phyloP scores from a whole-genome alignment of 495 filamentous ascomycete genomes.

The Polyplosphaeria fusca region DNA sequence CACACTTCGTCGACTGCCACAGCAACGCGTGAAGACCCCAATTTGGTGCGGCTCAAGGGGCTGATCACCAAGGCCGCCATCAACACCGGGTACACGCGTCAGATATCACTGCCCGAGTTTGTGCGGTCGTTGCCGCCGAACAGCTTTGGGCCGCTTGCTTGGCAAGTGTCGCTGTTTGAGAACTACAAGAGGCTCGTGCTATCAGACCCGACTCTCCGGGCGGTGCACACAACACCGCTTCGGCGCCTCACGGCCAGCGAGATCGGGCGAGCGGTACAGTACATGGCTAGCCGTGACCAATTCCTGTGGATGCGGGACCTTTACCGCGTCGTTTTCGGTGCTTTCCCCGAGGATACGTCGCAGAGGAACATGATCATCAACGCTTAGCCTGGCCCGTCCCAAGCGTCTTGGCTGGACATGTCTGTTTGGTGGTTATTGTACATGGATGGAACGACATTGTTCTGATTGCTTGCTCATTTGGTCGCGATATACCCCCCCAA shows the following conservation, averaged over 20 bases:
- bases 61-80: constrained; percentile 79
- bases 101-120: constrained; percentile 60
- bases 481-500: neutral
- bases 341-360: constrained; percentile 69
- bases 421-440: neutral
- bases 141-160: constrained; percentile 68
- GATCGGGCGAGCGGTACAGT: constrained; percentile 68
- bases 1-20: constrained; percentile 64
- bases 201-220: constrained; percentile 62
- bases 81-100: constrained; percentile 66
- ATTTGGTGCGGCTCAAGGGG: constrained; percentile 68
- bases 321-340: constrained; percentile 80
- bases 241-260: constrained; percentile 64
- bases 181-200: constrained; percentile 74
- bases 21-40: constrained; percentile 62
- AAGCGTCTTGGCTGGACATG: neutral
- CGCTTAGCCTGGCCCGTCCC: constrained; percentile 4
- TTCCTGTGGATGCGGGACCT: constrained; percentile 76
- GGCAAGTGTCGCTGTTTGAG: constrained; percentile 67
- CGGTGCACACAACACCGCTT: constrained; percentile 49
- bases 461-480: neutral
- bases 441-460: neutral
- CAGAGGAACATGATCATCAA: constrained; percentile 31
- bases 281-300: constrained; percentile 65
- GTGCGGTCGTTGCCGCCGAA: constrained; percentile 71